Base-by-base conservation (phyloP, 441 rosid species). In the Adansonia rubrostipa region DNA sequence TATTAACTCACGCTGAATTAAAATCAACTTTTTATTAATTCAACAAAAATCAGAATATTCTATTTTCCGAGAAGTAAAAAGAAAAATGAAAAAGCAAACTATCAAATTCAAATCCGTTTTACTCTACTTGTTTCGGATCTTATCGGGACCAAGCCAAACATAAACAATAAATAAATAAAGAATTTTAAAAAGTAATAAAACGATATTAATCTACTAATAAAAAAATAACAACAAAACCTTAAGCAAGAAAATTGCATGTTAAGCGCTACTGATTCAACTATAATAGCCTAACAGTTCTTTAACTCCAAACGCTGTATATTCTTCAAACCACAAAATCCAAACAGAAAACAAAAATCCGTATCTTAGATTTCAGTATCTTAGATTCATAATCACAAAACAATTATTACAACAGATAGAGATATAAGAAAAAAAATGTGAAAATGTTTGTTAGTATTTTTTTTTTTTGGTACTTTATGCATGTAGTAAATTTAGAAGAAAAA, bases 401-500 rank as follows among this genome's bases (percentile, higher is more conserved):
- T 13, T 20, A 74, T 11, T 9, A 60, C 28, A 58, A 54, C 66
- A 42, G 6, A n/a, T 20, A 56, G 0, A 54, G 17, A 54, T 45
- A 48, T n/a, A n/a, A 73, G 13, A 40, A 65, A 9, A 50, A 50
- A 40, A 8, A 63, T 14, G 17, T 45, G 61, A 36, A 54, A 19
- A 72, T 11, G 33, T 72, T n/a, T 13, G 4, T 45, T 45, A 13
- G 6, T 20, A n/a, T 5, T 14, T 54, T 15, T 71, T 33, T 33
- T 4, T 8, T 9, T n/a, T 33, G 6, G 15, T 54, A 54, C 54
- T 51, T 54, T 71, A n/a, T 24, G 72, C 6, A 73, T 75, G 74
- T 56, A 74, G 74, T 56, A 53, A 71, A 73, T 6, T 75, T 58
- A 19, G 28, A 6, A 56, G 44, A 71, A 15, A 70, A 10, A 10